Evolutionary conservation across 1,284 basidiomycete species (phyloP), one percentile per base, ranked within the genome.

Genomic region (Cryptococcus maquisensis): DNA sequence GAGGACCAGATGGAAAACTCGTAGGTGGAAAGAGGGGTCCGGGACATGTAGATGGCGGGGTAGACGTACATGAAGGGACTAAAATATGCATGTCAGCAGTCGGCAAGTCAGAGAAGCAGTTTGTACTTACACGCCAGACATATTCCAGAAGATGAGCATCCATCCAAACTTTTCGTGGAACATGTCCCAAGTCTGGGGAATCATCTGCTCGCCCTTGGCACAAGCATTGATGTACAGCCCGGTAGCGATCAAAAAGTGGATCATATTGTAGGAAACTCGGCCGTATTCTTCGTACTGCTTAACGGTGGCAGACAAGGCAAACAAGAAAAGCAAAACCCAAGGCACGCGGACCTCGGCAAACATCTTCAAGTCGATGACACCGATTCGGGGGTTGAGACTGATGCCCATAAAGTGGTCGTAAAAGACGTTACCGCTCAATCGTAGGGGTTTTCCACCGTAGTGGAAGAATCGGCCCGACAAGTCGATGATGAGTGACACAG

Each of bases 101-200:
- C 39, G 47, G n/a, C n/a, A n/a, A 16, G 26, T 18, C 16, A 23
- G 26, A 8, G 47, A 51, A 36, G 47, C 15, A 32, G 51, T 10
- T 12, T 3, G 13, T 3, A 65, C 64, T 65, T 51, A 74, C 62
- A 81, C 81, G 55, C 95, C 96, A 23, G 95, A 91, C 74, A 98
- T 88, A 78, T 99, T 99, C 90, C 91, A 95, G 80, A 95, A 95
- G 72, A 93, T 94, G 63, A 94, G 86, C 83, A 95, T 86, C 80
- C 91, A 94, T 44, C 91, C 91, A 84, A 79, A 90, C 82, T 97
- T 97, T 73, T 97, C 93, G 69, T 94, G 89, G 79, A 86, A 94
- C 90, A 97, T 96, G 71, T 97, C 93, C 95, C 95, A 98, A 10
- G 95, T 98, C 74, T 98, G 94, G 18, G 96, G 96, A 62, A 99